Percentiles rank a stretch among this genome's conserved stretches.
These are phyloP conservation scores for Leccinellum rugosiceps DNA, from an alignment of 768 basidiomycete genomes.

Conservation along the genomic window DNA sequence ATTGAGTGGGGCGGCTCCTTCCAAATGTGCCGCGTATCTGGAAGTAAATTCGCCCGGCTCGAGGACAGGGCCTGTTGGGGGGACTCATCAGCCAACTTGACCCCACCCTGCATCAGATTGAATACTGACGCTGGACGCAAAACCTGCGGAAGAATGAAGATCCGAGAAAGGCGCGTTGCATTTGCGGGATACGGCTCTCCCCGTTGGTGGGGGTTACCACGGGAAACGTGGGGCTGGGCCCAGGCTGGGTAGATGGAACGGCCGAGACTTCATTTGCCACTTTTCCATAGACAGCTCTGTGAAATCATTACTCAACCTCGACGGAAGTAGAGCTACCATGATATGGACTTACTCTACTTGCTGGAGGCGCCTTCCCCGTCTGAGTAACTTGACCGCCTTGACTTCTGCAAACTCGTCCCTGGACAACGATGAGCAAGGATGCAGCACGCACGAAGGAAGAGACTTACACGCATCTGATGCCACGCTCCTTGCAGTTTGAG, in stretches of 20 bases:
- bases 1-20: slow-evolving; percentile 61
- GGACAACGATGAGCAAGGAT: slow-evolving; percentile 7
- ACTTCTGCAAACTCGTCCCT: slow-evolving; percentile 92
- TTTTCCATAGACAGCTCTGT: slow-evolving; percentile 78
- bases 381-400: slow-evolving; percentile 82
- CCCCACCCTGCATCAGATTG: background rate
- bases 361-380: slow-evolving; percentile 75
- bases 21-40: slow-evolving; percentile 65
- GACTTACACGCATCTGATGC: slow-evolving; percentile 89
- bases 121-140: slow-evolving; percentile 70
- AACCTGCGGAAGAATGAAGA: slow-evolving; percentile 87
- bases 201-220: background rate
- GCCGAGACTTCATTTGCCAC: slow-evolving; percentile 40
- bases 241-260: slow-evolving; percentile 21
- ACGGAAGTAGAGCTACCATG: background rate
- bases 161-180: slow-evolving; percentile 75
- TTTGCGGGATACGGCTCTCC: slow-evolving; percentile 60
- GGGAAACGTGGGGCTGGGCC: slow-evolving; percentile 11
- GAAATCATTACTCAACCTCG: slow-evolving; percentile 5
- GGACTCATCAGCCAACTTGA: slow-evolving; percentile 7
- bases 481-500: slow-evolving; percentile 87
- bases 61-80: slow-evolving; percentile 70
- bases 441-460: background rate
- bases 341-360: slow-evolving; percentile 70
- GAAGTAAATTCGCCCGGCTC: slow-evolving; percentile 76